phyloP scores from a whole-genome alignment of 805 yeast genomes.

The Grigorovia jiainica region DNA sequence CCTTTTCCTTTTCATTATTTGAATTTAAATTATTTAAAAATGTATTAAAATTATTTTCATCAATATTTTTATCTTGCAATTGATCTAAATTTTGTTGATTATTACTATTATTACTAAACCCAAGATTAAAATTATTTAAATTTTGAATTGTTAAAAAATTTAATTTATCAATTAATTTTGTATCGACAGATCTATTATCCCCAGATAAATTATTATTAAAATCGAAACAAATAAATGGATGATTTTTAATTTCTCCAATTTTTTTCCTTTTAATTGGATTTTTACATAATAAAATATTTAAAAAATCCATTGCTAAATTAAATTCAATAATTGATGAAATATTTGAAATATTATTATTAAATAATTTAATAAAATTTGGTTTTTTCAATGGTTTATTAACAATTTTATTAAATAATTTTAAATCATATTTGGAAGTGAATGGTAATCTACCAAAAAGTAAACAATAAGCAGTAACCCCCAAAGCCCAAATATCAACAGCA shows the following conservation, averaged over 20 bases:
- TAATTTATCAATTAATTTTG: conserved; percentile 11
- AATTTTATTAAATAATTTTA: conserved; percentile 63
- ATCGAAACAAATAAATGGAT: conserved; percentile 54
- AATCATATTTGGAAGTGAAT: conserved; percentile 73
- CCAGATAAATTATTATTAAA: conserved; percentile 18
- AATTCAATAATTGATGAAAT: conserved; percentile 36
- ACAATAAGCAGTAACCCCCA: conserved; percentile 87
- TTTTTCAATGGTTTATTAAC: conserved; percentile 49
- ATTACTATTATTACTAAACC: too few species aligned
- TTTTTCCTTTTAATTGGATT: conserved; percentile 61
- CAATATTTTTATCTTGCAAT: not conserved
- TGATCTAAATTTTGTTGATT: too few species aligned
- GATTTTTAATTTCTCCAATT: conserved; percentile 62
- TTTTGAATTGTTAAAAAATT: conserved; percentile 11
- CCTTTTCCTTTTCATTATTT: not conserved
- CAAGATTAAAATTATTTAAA: too few species aligned
- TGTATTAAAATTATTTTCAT: not conserved
- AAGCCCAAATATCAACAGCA: conserved; percentile 95
- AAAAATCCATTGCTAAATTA: conserved; percentile 42
- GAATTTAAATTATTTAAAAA: not conserved
- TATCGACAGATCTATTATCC: conserved; percentile 12
- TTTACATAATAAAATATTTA: conserved; percentile 54
- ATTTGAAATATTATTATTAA: conserved; percentile 23
- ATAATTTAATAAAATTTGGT: conserved; percentile 36
- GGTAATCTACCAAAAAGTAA: conserved; percentile 82